Percentiles rank a stretch among this genome's conserved stretches.
phyloP scores from a whole-genome alignment of 257 asterid genomes.

The Solanum pimpinellifolium region DNA sequence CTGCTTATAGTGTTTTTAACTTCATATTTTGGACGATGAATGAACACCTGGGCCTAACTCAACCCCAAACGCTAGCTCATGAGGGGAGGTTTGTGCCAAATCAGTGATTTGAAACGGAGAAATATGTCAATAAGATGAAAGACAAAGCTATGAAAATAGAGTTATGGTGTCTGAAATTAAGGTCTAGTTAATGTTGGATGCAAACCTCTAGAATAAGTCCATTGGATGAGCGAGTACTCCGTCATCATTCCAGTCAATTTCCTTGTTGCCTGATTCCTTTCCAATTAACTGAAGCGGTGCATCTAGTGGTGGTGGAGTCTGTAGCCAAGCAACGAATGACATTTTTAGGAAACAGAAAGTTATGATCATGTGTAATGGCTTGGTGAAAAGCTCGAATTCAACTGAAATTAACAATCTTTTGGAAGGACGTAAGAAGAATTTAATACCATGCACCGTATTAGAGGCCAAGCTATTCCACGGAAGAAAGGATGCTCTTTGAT shows the following conservation, averaged over 20 bases:
- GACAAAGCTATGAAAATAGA: not conserved
- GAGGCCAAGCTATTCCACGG: conserved; percentile 81
- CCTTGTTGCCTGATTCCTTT: conserved; percentile 48
- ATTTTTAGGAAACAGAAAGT: not conserved
- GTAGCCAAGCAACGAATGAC: conserved; percentile 4
- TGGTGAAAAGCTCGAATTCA: not conserved
- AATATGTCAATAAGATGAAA: not conserved
- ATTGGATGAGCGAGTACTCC: conserved; percentile 63
- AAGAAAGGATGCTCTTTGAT: conserved; percentile 86
- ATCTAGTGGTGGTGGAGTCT: conserved; percentile 84
- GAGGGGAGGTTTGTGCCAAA: not conserved
- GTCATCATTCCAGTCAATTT: conserved; percentile 58
- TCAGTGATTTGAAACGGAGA: not conserved
- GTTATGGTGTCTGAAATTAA: not conserved
- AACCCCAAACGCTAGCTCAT: too few relatives aligned
- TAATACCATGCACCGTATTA: conserved; percentile 82
- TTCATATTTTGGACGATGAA: not conserved
- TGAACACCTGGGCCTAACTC: not conserved
- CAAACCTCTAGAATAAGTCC: conserved; percentile 62
- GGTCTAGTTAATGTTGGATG: not conserved
- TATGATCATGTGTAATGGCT: not conserved
- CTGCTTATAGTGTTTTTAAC: not conserved
- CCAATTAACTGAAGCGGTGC: conserved; percentile 62
- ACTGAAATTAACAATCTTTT: not conserved
- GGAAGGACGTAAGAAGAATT: not conserved